Evolutionary conservation across 1,139 yeast species (phyloP).

Genomic region (Sugiyamaella novakii): DNA sequence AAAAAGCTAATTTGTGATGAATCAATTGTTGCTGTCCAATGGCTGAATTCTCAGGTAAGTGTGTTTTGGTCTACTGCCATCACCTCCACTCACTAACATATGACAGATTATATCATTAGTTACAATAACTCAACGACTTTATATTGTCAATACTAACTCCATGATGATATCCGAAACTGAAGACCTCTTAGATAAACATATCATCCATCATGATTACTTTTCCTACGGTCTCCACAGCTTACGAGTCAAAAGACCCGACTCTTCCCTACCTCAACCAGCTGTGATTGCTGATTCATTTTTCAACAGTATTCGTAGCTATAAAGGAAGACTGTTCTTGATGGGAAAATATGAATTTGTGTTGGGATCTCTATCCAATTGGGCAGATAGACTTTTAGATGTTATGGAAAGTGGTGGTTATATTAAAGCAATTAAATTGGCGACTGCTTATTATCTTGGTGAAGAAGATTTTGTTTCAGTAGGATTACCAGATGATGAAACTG

Average conservation of each 20-base stretch:
- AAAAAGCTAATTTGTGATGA: constrained; percentile 53
- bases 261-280: constrained; percentile 28
- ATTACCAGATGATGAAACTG: constrained; percentile 51
- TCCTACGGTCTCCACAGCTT: constrained; percentile 35
- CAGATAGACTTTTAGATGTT: constrained; percentile 57
- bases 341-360: constrained; percentile 54
- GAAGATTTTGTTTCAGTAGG: constrained; percentile 53
- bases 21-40: constrained; percentile 55
- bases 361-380: constrained; percentile 73
- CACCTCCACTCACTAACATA: constrained; percentile 4
- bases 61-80: too few species aligned
- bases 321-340: constrained; percentile 52
- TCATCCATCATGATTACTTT: constrained; percentile 47
- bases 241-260: constrained; percentile 25
- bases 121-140: constrained; percentile 51
- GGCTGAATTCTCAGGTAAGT: constrained; percentile 54
- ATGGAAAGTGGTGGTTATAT: constrained; percentile 54
- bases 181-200: constrained; percentile 52
- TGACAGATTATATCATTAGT: constrained; percentile 50
- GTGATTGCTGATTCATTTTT: constrained; percentile 42
- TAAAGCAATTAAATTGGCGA: constrained; percentile 58
- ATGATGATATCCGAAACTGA: constrained; percentile 45
- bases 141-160: constrained; percentile 47
- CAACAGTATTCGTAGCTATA: constrained; percentile 46
- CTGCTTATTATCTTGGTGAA: constrained; percentile 54